These are phyloP conservation scores for Xylaria venustula DNA, from an alignment of 495 filamentous ascomycete genomes.

Conservation along the genomic window DNA sequence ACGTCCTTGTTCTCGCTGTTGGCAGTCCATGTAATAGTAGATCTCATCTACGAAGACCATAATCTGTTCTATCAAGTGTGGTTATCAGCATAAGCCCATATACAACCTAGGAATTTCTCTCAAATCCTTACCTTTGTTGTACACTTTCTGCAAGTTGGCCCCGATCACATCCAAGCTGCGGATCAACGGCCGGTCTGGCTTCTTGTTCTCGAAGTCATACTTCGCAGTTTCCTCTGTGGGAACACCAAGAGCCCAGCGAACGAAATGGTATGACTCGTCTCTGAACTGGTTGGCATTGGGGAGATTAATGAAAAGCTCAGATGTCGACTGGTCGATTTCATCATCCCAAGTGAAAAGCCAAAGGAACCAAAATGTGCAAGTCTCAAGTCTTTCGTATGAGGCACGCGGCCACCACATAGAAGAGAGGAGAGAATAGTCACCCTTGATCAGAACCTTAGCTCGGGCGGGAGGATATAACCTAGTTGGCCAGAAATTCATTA, in stretches of 20 bases:
- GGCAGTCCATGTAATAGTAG: background rate
- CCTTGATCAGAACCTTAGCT: background rate
- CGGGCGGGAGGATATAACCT: background rate
- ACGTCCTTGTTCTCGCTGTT: background rate
- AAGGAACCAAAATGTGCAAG: background rate
- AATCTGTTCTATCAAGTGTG: conserved; percentile 5
- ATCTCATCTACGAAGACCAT: background rate
- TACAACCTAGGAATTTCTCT: too few relatives aligned
- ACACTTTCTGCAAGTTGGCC: background rate
- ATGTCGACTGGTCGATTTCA: conserved; percentile 12
- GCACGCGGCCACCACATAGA: background rate
- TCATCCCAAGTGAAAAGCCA: conserved; percentile 10
- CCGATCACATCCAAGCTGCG: background rate
- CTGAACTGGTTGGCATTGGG: conserved; percentile 2
- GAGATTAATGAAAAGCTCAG: background rate
- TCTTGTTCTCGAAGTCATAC: background rate
- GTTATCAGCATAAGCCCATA: too few relatives aligned
- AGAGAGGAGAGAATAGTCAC: background rate
- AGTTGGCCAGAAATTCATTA: background rate
- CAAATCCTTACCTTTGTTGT: background rate
- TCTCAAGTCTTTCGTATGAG: background rate
- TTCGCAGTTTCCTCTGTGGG: background rate
- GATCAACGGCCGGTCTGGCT: background rate
- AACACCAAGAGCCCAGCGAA: conserved; percentile 3
- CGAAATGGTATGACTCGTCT: conserved; percentile 11